Base-by-base conservation (phyloP, 2,329 filamentous ascomycete genomes). In the Neopestalotiopsis sp. region DNA sequence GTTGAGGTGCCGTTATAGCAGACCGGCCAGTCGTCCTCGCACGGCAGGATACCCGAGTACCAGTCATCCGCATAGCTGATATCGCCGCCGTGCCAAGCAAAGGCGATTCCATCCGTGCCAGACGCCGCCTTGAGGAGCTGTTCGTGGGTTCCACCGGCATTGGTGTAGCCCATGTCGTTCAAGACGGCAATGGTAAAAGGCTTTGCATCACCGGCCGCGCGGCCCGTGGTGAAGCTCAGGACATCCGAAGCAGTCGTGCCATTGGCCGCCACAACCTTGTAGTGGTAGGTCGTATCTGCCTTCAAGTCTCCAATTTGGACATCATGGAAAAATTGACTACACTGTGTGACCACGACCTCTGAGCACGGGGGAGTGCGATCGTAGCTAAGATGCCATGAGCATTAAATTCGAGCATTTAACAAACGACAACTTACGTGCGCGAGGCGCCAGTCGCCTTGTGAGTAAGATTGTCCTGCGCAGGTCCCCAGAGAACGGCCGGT, bases 1-100 rank as follows among this genome's bases (percentile, higher is more conserved):
- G 45, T 66, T 5, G 45, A 66, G 5, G 64, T 66, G n/a, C 64
- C 45, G 13, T 66, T 66, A 17, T 66, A 66, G 32, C 64, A 66
- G 6, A 66, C 45, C 6, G 64, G 64, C 64, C 45, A 66, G 14
- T 57, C 24, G 24, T 66, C 64, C 28, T 56, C 64, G n/a, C 64
- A 66, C 20, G 64, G 64, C 4, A 66, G 45, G 0, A 79, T 69
- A n/a, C 79, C 83, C 4, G 84, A 75, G 56, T 80, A 80, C 87
- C 87, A 90, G 75, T 89, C 85, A 69, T 90, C 88, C 1, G 88
- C 87, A 71, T 90, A 90, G 0, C 78, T 87, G 13, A 90, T 80
- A 73, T 90, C 88, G 6, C 86, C 86, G 0, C 85, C 84, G 71
- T 88, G 86, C 49, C 85, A 87, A 30, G 45, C 45, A 32, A 66